Evolutionary conservation across 805 yeast species (phyloP).

Genomic region (Ogataea nitratoaversa): DNA sequence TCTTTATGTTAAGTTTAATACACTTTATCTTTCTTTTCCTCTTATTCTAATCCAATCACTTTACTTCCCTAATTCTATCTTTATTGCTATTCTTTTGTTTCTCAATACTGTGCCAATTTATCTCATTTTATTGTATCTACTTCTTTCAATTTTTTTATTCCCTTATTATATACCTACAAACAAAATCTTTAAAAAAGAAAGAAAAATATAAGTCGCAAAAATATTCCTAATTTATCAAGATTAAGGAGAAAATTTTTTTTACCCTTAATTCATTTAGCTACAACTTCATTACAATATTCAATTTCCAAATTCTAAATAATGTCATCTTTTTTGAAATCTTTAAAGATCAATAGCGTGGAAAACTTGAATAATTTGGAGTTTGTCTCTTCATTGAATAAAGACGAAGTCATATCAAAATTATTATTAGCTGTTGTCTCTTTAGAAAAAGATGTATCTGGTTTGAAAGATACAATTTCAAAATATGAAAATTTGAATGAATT

Average conservation of each 20-base stretch:
- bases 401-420: constrained; percentile 21
- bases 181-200: too few relatives aligned
- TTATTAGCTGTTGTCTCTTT: constrained; percentile 15
- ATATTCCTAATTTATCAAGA: too few relatives aligned
- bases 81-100: background rate
- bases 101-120: background rate
- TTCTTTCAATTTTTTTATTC: too few relatives aligned
- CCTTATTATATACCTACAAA: too few relatives aligned
- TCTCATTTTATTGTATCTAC: too few relatives aligned
- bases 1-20: background rate
- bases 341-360: constrained; percentile 20
- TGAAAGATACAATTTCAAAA: constrained; percentile 15
- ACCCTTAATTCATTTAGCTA: too few relatives aligned
- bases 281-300: too few relatives aligned
- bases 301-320: too few relatives aligned
- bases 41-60: background rate
- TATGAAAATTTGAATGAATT: constrained; percentile 18
- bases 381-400: constrained; percentile 16
- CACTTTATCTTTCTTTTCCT: background rate
- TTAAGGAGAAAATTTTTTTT: too few relatives aligned
- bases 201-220: too few relatives aligned
- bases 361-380: constrained; percentile 14
- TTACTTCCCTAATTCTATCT: background rate
- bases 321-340: constrained; percentile 15
- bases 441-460: constrained; percentile 16